These are phyloP conservation scores for Nicotiana tabacum DNA, from an alignment of 257 asterid species.

Conservation along the genomic window DNA sequence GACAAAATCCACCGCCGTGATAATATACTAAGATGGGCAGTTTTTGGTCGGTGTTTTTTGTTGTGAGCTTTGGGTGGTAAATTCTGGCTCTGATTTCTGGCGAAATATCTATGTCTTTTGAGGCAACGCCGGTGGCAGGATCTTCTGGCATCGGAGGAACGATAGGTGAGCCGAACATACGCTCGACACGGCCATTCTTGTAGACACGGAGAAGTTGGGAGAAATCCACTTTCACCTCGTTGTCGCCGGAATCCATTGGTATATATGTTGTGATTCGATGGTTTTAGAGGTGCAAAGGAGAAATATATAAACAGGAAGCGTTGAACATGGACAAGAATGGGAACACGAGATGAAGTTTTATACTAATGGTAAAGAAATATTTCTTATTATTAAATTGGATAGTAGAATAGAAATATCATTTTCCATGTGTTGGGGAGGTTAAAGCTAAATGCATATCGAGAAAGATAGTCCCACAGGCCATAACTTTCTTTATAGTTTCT, in stretches of 20 bases:
- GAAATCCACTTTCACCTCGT: conserved; percentile 10
- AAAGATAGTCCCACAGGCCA: too few relatives aligned
- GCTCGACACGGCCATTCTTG: conserved; percentile 30
- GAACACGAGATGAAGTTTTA: neutral
- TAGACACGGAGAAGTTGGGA: conserved; percentile 20
- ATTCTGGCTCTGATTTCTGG: conserved; percentile 27
- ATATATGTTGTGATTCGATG: neutral
- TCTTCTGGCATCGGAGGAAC: conserved; percentile 22
- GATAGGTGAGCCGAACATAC: conserved; percentile 13
- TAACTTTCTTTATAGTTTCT: too few relatives aligned
- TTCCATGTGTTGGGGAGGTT: too few relatives aligned
- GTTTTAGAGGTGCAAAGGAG: neutral
- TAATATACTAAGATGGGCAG: conserved; percentile 28
- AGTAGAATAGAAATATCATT: too few relatives aligned
- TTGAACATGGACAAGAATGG: neutral
- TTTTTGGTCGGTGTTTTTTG: conserved; percentile 2
- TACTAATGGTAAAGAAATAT: too few relatives aligned
- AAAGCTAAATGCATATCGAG: too few relatives aligned
- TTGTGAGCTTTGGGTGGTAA: conserved; percentile 18
- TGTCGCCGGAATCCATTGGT: conserved; percentile 12
- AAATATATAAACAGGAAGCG: neutral
- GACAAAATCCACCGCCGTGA: conserved; percentile 27
- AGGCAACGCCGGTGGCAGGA: conserved; percentile 20
- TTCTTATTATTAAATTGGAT: too few relatives aligned
- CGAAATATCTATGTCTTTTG: conserved; percentile 29